Conservation (phyloP, 164 flowering plant genomes). For the Vitis cinerea region DNA sequence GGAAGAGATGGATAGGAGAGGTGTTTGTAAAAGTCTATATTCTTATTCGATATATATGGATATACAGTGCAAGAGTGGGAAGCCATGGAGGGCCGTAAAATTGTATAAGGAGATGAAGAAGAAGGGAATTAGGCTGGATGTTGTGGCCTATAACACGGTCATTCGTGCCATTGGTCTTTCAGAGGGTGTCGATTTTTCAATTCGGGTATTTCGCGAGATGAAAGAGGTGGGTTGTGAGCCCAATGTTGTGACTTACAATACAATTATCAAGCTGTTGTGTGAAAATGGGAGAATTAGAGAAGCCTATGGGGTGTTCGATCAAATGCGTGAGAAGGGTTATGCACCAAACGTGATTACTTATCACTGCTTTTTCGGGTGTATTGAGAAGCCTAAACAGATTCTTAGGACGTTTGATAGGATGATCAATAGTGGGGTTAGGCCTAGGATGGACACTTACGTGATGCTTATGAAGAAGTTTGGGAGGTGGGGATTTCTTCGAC, state of each 20-base stretch:
- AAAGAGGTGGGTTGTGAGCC: conserved; percentile 69
- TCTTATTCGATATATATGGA: conserved; percentile 93
- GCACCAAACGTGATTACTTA: conserved; percentile 71
- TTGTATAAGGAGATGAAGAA: conserved; percentile 84
- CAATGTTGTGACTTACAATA: conserved; percentile 67
- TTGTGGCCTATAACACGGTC: conserved; percentile 77
- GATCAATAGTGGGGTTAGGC: conserved; percentile 63
- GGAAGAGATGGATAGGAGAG: conserved; percentile 81
- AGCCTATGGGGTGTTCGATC: conserved; percentile 48
- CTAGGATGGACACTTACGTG: conserved; percentile 83
- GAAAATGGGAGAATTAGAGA: conserved; percentile 61
- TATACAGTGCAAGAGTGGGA: conserved; percentile 67
- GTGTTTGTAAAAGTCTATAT: conserved; percentile 60
- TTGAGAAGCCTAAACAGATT: conserved; percentile 71
- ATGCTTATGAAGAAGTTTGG: conserved; percentile 92
- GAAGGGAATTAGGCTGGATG: conserved; percentile 66
- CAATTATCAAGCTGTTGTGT: conserved; percentile 69
- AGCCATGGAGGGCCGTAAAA: conserved; percentile 83
- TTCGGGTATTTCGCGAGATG: conserved; percentile 67
- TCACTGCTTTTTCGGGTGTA: conserved; percentile 59
- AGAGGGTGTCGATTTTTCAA: conserved; percentile 71
- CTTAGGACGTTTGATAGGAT: conserved; percentile 73
- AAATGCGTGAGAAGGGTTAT: conserved; percentile 60
- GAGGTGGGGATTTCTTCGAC: conserved; percentile 90
- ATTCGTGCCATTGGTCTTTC: conserved; percentile 65